Evolutionary conservation across 495 filamentous ascomycete species (phyloP).

Genomic region (Thermothielavioides terrestris): DNA sequence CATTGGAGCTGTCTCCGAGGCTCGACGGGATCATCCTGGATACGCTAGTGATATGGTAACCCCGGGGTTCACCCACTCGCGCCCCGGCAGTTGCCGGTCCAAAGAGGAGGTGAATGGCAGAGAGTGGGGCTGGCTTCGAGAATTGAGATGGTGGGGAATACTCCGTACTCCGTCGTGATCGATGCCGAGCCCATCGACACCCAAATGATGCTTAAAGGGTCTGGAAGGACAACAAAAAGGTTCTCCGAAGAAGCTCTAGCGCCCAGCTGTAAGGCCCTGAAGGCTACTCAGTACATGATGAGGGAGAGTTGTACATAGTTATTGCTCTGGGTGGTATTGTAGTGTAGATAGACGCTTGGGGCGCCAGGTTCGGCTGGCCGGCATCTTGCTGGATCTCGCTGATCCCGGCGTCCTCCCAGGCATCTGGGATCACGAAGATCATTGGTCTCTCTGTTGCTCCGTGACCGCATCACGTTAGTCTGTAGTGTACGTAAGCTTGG

Average conservation of each 20-base stretch:
- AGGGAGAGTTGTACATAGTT: no score
- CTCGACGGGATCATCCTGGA: no score
- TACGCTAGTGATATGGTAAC: neutral
- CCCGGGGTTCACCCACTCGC: neutral
- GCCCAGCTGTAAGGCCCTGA: no score
- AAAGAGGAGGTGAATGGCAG: neutral
- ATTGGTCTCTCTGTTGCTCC: constrained; percentile 2
- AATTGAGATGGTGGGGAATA: no score
- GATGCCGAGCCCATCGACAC: neutral
- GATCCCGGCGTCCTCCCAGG: constrained; percentile 11
- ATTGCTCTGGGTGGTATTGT: no score
- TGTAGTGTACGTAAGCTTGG: neutral
- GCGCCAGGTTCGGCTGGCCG: neutral
- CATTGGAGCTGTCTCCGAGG: no score
- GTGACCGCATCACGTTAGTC: no score
- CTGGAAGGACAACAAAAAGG: neutral
- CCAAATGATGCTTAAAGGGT: neutral
- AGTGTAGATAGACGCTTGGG: no score
- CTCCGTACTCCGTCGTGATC: no score
- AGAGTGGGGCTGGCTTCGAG: no score
- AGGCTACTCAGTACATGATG: no score
- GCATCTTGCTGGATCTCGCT: constrained; percentile 8
- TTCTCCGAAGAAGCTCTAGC: neutral
- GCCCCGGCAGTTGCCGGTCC: constrained; percentile 2
- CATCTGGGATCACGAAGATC: constrained; percentile 13